Evolutionary conservation across 2,329 filamentous ascomycete genomes (phyloP).

Genomic region (Alternaria tenuissima): DNA sequence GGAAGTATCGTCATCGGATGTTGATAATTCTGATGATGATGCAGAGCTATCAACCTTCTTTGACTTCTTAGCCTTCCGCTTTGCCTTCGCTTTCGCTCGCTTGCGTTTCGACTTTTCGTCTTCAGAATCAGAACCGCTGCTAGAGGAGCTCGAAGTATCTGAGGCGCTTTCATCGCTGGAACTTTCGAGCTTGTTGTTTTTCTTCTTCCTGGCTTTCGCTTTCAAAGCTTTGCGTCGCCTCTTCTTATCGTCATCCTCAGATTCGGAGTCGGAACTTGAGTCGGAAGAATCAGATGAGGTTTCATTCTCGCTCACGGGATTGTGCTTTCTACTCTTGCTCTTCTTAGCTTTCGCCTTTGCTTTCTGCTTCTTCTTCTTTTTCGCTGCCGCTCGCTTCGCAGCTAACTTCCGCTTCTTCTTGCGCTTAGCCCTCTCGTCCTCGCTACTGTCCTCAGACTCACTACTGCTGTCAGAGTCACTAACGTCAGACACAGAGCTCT

Average conservation of each 20-base stretch:
- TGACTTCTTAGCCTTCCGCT: constrained; percentile 26
- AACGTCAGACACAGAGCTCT: constrained; percentile 33
- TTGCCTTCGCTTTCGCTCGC: constrained; percentile 29
- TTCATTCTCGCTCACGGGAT: constrained; percentile 25
- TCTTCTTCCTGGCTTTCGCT: constrained; percentile 34
- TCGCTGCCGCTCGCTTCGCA: constrained; percentile 19
- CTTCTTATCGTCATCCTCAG: constrained; percentile 19
- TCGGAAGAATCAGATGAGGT: constrained; percentile 26
- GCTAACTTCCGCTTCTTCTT: constrained; percentile 30
- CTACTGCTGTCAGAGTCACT: constrained; percentile 29
- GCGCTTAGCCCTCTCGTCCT: constrained; percentile 34
- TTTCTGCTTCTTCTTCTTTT: constrained; percentile 34
- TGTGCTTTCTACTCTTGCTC: constrained; percentile 33
- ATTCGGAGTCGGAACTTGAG: constrained; percentile 29
- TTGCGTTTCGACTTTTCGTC: constrained; percentile 28
- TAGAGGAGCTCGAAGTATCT: constrained; percentile 20
- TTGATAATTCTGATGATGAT: constrained; percentile 19
- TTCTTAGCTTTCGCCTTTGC: constrained; percentile 34
- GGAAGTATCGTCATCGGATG: constrained; percentile 17
- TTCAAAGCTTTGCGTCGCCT: constrained; percentile 25
- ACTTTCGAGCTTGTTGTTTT: constrained; percentile 31
- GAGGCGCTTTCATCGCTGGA: constrained; percentile 31
- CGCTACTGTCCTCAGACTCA: constrained; percentile 29
- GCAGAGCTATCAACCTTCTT: constrained; percentile 15
- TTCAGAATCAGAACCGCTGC: constrained; percentile 25